These are phyloP conservation scores for Pyrenophora teres DNA, from an alignment of 2,329 filamentous ascomycete species.

Conservation along the genomic window DNA sequence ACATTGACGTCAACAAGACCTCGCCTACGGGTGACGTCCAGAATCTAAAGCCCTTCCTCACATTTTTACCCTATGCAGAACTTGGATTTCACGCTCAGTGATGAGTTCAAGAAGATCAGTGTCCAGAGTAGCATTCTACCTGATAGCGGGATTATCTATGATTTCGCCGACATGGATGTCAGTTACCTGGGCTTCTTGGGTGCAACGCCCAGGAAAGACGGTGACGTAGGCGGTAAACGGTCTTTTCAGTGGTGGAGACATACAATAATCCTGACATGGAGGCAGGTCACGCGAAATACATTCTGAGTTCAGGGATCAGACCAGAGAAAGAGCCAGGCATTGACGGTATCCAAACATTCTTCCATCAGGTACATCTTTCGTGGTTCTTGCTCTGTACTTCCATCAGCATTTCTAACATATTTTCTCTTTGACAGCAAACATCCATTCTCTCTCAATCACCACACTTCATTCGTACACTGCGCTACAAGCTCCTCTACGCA, in stretches of 20 bases:
- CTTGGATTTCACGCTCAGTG: constrained; percentile 40
- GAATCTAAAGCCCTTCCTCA: constrained; percentile 42
- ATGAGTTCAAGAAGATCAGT: constrained; percentile 43
- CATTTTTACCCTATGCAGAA: constrained; percentile 47
- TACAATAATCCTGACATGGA: neutral
- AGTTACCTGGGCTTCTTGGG: constrained; percentile 27
- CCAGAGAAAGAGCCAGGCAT: constrained; percentile 15
- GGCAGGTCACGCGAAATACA: constrained; percentile 19
- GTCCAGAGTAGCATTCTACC: constrained; percentile 42
- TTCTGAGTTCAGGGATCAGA: constrained; percentile 26
- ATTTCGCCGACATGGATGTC: constrained; percentile 40
- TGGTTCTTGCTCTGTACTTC: too few relatives aligned
- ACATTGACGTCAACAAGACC: constrained; percentile 31
- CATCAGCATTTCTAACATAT: neutral
- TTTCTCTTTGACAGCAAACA: constrained; percentile 16
- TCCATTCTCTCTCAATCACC: constrained; percentile 12
- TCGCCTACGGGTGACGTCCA: constrained; percentile 10
- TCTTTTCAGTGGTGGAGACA: neutral
- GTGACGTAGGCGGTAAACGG: neutral
- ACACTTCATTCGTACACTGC: constrained; percentile 30
- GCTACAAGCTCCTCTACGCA: constrained; percentile 32
- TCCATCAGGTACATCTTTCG: constrained; percentile 8
- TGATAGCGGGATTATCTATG: constrained; percentile 31
- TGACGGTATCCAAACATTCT: constrained; percentile 21
- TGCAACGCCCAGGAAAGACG: constrained; percentile 15